Conservation (phyloP, 2,329 filamentous ascomycete genomes). For the Exserohilum rostratum region DNA sequence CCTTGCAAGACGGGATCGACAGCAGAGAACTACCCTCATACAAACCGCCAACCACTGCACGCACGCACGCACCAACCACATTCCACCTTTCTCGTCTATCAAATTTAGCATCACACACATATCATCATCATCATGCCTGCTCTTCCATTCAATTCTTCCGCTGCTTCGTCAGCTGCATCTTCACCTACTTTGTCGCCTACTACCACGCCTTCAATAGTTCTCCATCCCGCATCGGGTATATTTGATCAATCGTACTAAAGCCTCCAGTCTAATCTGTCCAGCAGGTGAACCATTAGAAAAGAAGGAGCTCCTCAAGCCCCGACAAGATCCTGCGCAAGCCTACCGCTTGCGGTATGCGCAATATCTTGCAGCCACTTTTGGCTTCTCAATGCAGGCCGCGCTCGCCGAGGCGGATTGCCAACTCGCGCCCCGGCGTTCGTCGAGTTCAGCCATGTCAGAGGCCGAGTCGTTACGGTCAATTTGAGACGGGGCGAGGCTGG, state of each 20-base stretch:
- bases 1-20: slow-evolving; percentile 36
- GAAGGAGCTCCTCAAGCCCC: slow-evolving; percentile 44
- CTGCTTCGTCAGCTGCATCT: slow-evolving; percentile 44
- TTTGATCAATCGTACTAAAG: slow-evolving; percentile 45
- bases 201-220: slow-evolving; percentile 47
- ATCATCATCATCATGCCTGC: slow-evolving; percentile 40
- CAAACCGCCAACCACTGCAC: slow-evolving; percentile 30
- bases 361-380: slow-evolving; percentile 49
- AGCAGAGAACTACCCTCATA: slow-evolving; percentile 40
- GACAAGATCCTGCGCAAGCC: slow-evolving; percentile 37
- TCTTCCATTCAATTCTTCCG: slow-evolving; percentile 42
- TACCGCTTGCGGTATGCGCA: slow-evolving; percentile 49
- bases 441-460: slow-evolving; percentile 43
- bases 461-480: slow-evolving; percentile 42
- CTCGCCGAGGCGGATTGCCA: slow-evolving; percentile 46
- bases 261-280: slow-evolving; percentile 44
- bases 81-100: slow-evolving; percentile 10
- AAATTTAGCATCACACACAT: slow-evolving; percentile 14
- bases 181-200: slow-evolving; percentile 38
- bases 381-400: slow-evolving; percentile 48
- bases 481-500: slow-evolving; percentile 19
- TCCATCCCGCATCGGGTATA: slow-evolving; percentile 50
- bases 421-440: slow-evolving; percentile 44
- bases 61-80: neutral
- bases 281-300: slow-evolving; percentile 39